phyloP scores from a whole-genome alignment of 1,139 yeast species.

The Suhomyces coccinellae region DNA sequence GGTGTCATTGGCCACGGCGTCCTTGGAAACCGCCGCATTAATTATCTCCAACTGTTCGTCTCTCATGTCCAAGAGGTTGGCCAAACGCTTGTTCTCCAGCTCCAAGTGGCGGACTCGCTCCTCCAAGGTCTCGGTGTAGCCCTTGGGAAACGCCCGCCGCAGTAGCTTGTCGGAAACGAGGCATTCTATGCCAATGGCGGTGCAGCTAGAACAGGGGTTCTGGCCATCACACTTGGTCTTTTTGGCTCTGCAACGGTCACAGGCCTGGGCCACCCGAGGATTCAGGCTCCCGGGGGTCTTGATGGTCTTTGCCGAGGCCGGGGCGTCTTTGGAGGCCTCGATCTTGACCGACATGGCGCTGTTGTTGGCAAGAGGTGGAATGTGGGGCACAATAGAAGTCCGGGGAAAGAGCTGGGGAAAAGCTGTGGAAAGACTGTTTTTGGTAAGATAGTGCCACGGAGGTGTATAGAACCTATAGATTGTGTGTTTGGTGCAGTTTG shows the following conservation, averaged over 20 bases:
- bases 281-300: slow-evolving; percentile 59
- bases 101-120: slow-evolving; percentile 48
- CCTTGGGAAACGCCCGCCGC: slow-evolving; percentile 30
- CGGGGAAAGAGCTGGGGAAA: no score
- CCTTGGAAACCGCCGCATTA: slow-evolving; percentile 11
- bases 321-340: slow-evolving; percentile 5
- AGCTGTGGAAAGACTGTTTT: background rate
- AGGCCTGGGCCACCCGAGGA: slow-evolving; percentile 76
- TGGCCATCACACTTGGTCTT: slow-evolving; percentile 75
- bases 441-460: background rate
- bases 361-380: background rate
- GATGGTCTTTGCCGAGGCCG: slow-evolving; percentile 50
- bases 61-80: slow-evolving; percentile 54
- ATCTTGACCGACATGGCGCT: slow-evolving; percentile 5
- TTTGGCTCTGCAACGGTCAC: slow-evolving; percentile 83
- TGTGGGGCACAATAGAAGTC: background rate
- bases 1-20: background rate
- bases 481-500: no score
- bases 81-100: slow-evolving; percentile 42
- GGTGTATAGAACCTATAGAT: no score
- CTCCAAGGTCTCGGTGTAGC: slow-evolving; percentile 46
- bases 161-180: slow-evolving; percentile 47
- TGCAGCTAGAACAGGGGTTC: slow-evolving; percentile 51
- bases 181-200: slow-evolving; percentile 45
- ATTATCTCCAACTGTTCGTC: slow-evolving; percentile 55